Evolutionary conservation across 2,329 filamentous ascomycete species (phyloP).

Genomic region (Trichoderma asperellum): DNA sequence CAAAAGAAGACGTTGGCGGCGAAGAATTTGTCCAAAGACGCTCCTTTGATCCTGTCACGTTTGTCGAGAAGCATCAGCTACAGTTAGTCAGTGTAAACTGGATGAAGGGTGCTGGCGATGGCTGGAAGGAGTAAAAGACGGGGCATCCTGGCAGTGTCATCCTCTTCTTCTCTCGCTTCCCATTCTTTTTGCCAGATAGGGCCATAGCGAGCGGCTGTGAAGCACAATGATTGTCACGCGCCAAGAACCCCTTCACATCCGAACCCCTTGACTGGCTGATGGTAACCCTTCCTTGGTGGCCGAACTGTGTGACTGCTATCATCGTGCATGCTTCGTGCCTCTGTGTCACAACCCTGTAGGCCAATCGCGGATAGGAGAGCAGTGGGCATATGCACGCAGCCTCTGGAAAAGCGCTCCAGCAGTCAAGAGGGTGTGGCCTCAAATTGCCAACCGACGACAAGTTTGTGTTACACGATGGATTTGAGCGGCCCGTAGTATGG

Average conservation of each 20-base stretch:
- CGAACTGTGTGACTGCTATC: constrained; percentile 24
- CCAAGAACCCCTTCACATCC: constrained; percentile 2
- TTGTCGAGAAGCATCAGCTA: constrained; percentile 45
- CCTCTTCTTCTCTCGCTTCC: neutral
- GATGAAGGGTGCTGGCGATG: constrained; percentile 52
- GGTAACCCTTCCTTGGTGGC: constrained; percentile 18
- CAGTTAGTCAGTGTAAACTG: constrained; percentile 49
- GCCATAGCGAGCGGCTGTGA: constrained; percentile 20
- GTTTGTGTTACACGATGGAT: constrained; percentile 23
- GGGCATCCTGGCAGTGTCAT: neutral
- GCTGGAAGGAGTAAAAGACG: constrained; percentile 42
- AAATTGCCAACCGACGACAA: neutral
- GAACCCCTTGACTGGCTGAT: constrained; percentile 23
- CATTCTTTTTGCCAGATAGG: constrained; percentile 8
- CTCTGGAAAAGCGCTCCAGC: constrained; percentile 5
- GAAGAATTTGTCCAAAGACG: constrained; percentile 52
- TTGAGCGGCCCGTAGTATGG: constrained; percentile 11
- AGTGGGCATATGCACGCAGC: constrained; percentile 22
- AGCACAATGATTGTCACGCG: constrained; percentile 17
- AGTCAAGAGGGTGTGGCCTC: constrained; percentile 11
- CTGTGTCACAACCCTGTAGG: constrained; percentile 14
- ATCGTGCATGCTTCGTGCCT: constrained; percentile 25
- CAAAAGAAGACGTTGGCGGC: constrained; percentile 50
- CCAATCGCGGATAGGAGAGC: constrained; percentile 21
- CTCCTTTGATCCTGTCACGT: constrained; percentile 47